Base-by-base conservation (phyloP, 139 green algal species). In the Coelastrella sp. region DNA sequence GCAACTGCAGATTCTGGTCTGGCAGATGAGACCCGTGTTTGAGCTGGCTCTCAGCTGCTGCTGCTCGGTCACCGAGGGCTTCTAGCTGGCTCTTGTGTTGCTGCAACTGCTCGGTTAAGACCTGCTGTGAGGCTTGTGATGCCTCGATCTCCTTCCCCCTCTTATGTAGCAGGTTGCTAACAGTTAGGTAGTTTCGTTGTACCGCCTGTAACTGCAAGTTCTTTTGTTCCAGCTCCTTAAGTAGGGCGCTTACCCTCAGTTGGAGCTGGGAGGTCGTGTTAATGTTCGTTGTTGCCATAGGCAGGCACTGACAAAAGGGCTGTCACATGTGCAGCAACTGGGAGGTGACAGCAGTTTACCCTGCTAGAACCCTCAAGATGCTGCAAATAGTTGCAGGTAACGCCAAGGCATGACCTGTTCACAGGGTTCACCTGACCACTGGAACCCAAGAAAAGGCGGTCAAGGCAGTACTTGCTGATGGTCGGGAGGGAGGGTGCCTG, bases 1-100 rank as follows among this genome's bases (percentile, higher is more conserved):
- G 83, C 54, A 88, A 68, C 83, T 88, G 47, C 47, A 71, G 17
- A 6, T 71, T 58, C 83, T 80, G 16, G 19, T 80, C 83, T 19
- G 68, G 54, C 47, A 80, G 68, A 11, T 88, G 68, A 47, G 32
- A 32, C 7, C 54, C 54, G 8, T 88, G 17, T 57, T 80, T 54
- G 14, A 56, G 2, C n/a, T 80, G 19, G 54, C 77, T 22, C 16
- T 87, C 81, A 54, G 81, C 81, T 32, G 32, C 54, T n/a, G 76
- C 81, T 22, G 64, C 81, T 32, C 81, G 3, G 64, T 14, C 77
- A 14, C 20, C 56, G 17, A 23, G 20, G 5, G 20, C 83, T 3
- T 88, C 68, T 14, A 88, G 83, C 68, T 88, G 66, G 4, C 13
- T 32, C 47, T 47, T 74, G 14, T 59, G 66, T 32, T 77, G 60